These are phyloP conservation scores for Pestalotiopsis fici DNA, from an alignment of 2,329 filamentous ascomycete genomes.

Conservation along the genomic window DNA sequence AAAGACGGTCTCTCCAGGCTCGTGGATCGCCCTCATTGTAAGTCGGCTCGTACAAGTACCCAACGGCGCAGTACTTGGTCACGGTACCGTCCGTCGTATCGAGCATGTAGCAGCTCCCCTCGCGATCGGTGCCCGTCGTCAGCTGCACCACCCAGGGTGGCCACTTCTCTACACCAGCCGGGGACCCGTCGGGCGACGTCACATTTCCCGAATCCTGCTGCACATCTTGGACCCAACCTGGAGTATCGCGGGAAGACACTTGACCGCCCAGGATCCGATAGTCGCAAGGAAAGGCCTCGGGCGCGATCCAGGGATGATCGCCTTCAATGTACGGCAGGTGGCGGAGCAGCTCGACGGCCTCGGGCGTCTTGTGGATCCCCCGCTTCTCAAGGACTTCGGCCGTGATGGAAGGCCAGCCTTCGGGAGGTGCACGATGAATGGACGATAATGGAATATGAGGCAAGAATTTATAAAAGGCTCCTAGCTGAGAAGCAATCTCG, in stretches of 20 bases:
- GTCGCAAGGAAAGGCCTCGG: not conserved
- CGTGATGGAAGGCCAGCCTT: slow-evolving; percentile 1
- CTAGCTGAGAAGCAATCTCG: not conserved
- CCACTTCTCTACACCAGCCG: not conserved
- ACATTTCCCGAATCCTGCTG: not conserved
- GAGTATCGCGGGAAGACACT: not conserved
- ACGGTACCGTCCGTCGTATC: slow-evolving; percentile 7
- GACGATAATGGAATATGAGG: not conserved
- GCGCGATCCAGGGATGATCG: slow-evolving; percentile 1
- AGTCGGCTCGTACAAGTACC: not conserved
- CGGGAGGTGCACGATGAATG: not conserved
- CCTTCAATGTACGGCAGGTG: not conserved
- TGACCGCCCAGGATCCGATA: not conserved
- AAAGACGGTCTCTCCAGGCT: not conserved
- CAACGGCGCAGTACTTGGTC: not conserved
- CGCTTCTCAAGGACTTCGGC: not conserved
- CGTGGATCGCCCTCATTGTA: not conserved
- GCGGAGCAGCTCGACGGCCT: slow-evolving; percentile 2
- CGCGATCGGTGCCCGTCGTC: slow-evolving; percentile 1
- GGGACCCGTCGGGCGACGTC: not conserved
- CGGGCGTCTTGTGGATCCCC: not conserved
- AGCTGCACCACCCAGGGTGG: slow-evolving; percentile 4
- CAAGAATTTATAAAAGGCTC: not conserved
- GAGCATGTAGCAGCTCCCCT: not conserved
- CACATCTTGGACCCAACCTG: not conserved